Conservation (phyloP, 2,329 filamentous ascomycete species). For the Epichloe brachyelytri region DNA sequence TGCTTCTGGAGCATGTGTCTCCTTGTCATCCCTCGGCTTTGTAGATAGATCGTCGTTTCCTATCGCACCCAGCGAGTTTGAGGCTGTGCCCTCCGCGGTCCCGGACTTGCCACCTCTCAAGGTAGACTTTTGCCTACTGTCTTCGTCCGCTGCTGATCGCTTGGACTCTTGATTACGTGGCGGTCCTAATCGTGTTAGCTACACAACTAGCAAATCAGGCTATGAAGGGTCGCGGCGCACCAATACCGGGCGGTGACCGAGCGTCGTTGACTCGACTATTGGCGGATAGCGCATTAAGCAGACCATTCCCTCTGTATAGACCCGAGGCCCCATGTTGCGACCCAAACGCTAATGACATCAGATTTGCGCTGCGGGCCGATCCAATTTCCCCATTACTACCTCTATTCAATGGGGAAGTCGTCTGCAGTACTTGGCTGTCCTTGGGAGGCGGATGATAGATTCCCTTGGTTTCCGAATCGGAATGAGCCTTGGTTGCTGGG, state of each 20-base stretch:
- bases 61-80: constrained; percentile 33
- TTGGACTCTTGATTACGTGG: constrained; percentile 33
- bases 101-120: constrained; percentile 26
- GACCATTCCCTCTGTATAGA: constrained; percentile 42
- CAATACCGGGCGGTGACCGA: constrained; percentile 34
- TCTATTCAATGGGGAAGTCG: constrained; percentile 49
- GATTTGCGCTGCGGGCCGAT: constrained; percentile 37
- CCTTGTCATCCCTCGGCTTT: constrained; percentile 32
- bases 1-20: constrained; percentile 25
- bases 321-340: constrained; percentile 27
- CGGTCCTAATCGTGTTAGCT: constrained; percentile 15
- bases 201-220: neutral
- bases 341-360: constrained; percentile 41
- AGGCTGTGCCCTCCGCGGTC: constrained; percentile 21
- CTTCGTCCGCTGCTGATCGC: constrained; percentile 11
- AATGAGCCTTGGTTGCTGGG: constrained; percentile 33
- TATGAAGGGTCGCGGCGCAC: constrained; percentile 12
- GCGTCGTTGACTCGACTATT: constrained; percentile 37
- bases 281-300: constrained; percentile 51
- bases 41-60: constrained; percentile 28
- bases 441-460: constrained; percentile 30
- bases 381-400: constrained; percentile 44
- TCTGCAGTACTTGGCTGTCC: constrained; percentile 37
- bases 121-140: constrained; percentile 31
- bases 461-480: constrained; percentile 38